Evolutionary conservation across 2,329 filamentous ascomycete species (phyloP), one percentile per base, ranked within the genome.

Genomic region (Septoria petroselini): DNA sequence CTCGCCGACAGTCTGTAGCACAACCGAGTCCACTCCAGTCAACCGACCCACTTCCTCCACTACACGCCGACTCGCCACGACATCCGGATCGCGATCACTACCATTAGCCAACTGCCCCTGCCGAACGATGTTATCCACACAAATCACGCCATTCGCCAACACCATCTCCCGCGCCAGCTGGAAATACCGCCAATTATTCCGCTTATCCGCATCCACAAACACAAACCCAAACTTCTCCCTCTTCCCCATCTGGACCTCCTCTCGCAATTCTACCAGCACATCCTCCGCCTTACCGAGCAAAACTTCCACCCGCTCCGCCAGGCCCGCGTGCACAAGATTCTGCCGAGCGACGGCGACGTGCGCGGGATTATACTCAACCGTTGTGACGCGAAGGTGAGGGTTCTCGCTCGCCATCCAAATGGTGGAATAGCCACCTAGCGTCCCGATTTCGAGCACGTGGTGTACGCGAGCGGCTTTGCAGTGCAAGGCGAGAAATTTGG

Each of bases 1-100:
- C 54, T 71, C 70, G 1, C 70, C 70, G 4, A 76, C 73, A 1
- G 69, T 73, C 65, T 76, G 73, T 52, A 76, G 27, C 14, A 76
- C 67, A 4, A 69, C 65, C 1, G 64, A 67, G 35, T 74, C 72
- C 6, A 76, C 59, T 31, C 72, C 67, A 2, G 65, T 74, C 70
- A 52, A 57, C 66, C 8, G 6, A 12, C 73, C 74, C 29, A 70
- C 67, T 30, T 64, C 69, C 62, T 74, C 73, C 17, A 76, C 65
- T 11, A 73, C 64, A 41, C 58, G 54, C 57, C 69, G 64, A 29
- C 63, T 41, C 1, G 7, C 37, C 7, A 14, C 37, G 3, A 40
- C 37, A 4, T 25, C 21, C 3, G 8, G 8, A 5, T 21, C 17
- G 11, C 11, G 7, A 6, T 19, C 43, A 8, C 43, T 33, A 17